Evolutionary conservation across 306 rosid genomes (phyloP), one percentile per base, ranked within the genome.

Genomic region (Cicer pinnatifidum): DNA sequence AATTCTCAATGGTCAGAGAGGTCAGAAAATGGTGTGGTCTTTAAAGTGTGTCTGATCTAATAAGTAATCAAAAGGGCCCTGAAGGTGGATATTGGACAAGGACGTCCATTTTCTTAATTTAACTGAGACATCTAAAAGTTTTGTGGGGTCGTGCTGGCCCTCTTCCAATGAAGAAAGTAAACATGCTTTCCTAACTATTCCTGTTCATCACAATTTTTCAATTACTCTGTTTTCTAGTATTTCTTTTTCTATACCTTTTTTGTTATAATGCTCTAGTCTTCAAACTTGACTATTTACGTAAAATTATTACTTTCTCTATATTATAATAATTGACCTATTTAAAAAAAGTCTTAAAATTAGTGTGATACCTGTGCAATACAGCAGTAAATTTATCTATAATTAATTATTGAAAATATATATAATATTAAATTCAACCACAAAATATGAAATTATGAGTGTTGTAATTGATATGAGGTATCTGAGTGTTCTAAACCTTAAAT

Each of bases 21-120:
- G 50, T 82, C 82, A 73, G 80, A 52, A 41, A 77, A 70, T 84
- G 82, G 15, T 58, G 65, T 59, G 86, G 82, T 81, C 80, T 71
- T 57, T 71, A 68, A 43, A 62, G 79, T 19, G 41, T 80, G 48
- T 43, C 54, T 62, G 33, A 63, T 77, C 23, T 28, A 33, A 59
- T 59, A 28, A 28, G 35, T 79, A 69, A 85, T 75, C 71, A 78
- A 87, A 82, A 72, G 86, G 76, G 46, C 17, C 65, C 51, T 38
- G 47, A 70, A 58, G 60, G 69, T 80, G 65, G 83, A 48, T 59
- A 80, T 20, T 82, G 74, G 86, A 84, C 86, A 82, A 67, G 64
- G 87, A 83, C 85, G 78, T 54, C 78, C 82, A 81, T 73, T 82
- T 83, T 78, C 87, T 69, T 75, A 86, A 77, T 80, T 75, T 85